Percentiles rank a stretch among this genome's conserved stretches.
Evolutionary conservation across 1,284 basidiomycete genomes (phyloP).

Genomic region (Pyrrhoderma noxium): DNA sequence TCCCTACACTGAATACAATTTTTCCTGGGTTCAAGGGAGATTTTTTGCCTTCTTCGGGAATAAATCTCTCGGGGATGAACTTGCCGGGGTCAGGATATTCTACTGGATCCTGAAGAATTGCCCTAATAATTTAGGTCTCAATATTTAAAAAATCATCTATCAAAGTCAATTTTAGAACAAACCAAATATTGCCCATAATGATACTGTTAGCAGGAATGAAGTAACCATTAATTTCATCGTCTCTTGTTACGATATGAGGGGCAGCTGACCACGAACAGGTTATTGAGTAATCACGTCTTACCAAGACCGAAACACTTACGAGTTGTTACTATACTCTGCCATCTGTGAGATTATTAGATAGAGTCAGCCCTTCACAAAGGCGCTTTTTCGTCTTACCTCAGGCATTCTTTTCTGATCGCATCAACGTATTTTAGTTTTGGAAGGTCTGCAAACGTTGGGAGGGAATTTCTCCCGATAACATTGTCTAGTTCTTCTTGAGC

Average conservation of each 20-base stretch:
- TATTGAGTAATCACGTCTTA: too few relatives aligned
- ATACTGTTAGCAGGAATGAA: constrained; percentile 5
- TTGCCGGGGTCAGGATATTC: constrained; percentile 19
- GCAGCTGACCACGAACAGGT: too few relatives aligned
- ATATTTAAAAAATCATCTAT: too few relatives aligned
- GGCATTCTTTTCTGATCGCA: constrained; percentile 49
- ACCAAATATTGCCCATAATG: constrained; percentile 4
- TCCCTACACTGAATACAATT: constrained; percentile 9
- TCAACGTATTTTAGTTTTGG: constrained; percentile 51
- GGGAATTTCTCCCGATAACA: constrained; percentile 48
- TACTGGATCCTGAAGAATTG: too few relatives aligned
- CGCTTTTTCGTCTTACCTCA: constrained; percentile 18
- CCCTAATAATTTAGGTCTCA: too few relatives aligned
- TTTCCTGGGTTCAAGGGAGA: constrained; percentile 1
- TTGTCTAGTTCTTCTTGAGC: constrained; percentile 59
- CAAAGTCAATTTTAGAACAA: too few relatives aligned
- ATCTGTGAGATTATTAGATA: too few relatives aligned
- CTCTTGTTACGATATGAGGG: too few relatives aligned
- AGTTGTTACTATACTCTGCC: too few relatives aligned
- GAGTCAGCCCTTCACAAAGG: too few relatives aligned
- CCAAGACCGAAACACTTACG: too few relatives aligned
- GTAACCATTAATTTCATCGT: constrained; percentile 8
- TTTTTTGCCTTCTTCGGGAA: too few relatives aligned
- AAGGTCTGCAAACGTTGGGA: constrained; percentile 56
- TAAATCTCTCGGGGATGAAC: constrained; percentile 25